Conservation (phyloP, 202 grass and related monocot species). For the Sporobolus alterniflorus region DNA sequence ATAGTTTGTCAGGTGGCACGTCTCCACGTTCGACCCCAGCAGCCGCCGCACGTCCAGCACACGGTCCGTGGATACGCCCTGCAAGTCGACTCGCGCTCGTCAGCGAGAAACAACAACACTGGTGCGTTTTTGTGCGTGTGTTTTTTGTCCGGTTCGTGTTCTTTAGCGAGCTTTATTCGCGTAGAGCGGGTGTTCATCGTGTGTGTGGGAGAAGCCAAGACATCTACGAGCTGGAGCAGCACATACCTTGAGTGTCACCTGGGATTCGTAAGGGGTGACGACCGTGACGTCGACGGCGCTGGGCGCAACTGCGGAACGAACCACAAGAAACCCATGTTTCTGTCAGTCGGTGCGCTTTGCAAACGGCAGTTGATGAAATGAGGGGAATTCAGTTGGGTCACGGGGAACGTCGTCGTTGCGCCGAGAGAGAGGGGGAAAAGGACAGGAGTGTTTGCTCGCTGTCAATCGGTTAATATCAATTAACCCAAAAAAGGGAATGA, state of each 20-base stretch:
- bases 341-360: neutral
- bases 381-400: constrained; percentile 17
- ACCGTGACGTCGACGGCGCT: constrained; percentile 73
- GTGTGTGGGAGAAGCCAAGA: neutral
- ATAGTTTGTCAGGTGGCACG: constrained; percentile 96
- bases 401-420: neutral
- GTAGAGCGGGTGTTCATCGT: too few species aligned
- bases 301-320: constrained; percentile 62
- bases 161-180: too few species aligned
- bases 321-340: neutral
- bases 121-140: too few species aligned
- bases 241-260: constrained; percentile 95
- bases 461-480: too few species aligned
- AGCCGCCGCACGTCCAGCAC: constrained; percentile 87
- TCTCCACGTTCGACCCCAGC: constrained; percentile 77
- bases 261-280: constrained; percentile 78
- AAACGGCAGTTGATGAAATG: neutral
- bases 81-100: neutral
- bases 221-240: constrained; percentile 23
- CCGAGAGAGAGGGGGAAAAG: neutral
- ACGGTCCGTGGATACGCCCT: constrained; percentile 95
- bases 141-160: too few species aligned
- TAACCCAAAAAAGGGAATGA: neutral
- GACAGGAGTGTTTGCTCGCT: neutral
- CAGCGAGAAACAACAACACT: too few species aligned